Conservation (phyloP, 257 asterid species). For the Solanum okadae region DNA sequence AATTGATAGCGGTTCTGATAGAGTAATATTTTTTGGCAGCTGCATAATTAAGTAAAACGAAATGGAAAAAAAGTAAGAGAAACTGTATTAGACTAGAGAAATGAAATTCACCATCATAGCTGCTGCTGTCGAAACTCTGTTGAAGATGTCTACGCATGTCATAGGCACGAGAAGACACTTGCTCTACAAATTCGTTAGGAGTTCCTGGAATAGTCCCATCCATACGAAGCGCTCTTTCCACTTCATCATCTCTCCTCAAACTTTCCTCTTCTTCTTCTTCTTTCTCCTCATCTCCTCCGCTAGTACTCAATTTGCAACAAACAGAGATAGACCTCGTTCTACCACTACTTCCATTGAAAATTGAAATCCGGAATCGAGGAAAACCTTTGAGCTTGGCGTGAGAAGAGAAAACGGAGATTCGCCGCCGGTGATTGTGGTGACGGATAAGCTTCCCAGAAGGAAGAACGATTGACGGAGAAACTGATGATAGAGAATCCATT, state of each 20-base stretch:
- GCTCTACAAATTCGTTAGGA: constrained; percentile 73
- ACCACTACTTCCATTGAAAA: neutral
- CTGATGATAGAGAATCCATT: constrained; percentile 67
- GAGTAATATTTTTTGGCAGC: neutral
- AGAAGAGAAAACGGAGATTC: constrained; percentile 9
- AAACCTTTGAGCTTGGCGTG: neutral
- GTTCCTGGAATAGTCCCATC: constrained; percentile 80
- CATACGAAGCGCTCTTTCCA: constrained; percentile 82
- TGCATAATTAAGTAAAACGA: neutral
- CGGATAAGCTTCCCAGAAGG: constrained; percentile 30
- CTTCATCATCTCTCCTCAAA: constrained; percentile 54
- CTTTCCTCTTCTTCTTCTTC: constrained; percentile 22
- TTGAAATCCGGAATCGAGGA: constrained; percentile 7
- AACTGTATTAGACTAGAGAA: neutral
- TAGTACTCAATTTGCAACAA: constrained; percentile 16
- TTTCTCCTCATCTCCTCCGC: constrained; percentile 14
- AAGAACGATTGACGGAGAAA: constrained; percentile 46
- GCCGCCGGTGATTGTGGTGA: constrained; percentile 31
- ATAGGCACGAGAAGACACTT: constrained; percentile 87
- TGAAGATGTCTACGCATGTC: constrained; percentile 89
- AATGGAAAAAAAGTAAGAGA: neutral
- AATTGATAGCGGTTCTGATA: neutral
- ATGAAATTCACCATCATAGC: constrained; percentile 69
- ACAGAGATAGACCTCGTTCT: neutral
- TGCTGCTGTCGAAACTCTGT: constrained; percentile 75